Conservation (phyloP, 495 filamentous ascomycete species). For the Oidiodendron maius region DNA sequence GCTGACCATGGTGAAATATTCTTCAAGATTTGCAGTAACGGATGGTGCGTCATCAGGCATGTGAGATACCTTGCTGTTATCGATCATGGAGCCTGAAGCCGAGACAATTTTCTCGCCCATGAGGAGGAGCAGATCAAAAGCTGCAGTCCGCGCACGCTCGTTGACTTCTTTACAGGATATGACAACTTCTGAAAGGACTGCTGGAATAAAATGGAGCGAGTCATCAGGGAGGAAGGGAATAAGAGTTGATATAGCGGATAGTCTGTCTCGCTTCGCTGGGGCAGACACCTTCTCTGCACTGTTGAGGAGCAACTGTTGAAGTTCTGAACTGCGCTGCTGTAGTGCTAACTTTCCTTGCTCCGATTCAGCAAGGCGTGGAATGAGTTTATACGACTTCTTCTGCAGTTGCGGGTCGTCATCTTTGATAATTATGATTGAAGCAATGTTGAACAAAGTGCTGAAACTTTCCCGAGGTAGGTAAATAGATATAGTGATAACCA, state of each 20-base stretch:
- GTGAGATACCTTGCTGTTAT: conserved; percentile 77
- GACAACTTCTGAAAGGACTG: conserved; percentile 86
- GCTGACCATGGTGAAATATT: conserved; percentile 97
- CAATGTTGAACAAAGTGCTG: conserved; percentile 72
- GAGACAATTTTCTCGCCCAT: conserved; percentile 76
- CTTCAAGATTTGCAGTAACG: conserved; percentile 74
- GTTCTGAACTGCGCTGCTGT: conserved; percentile 60
- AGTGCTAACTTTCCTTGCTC: conserved; percentile 67
- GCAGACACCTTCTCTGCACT: conserved; percentile 76
- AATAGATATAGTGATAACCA: conserved; percentile 90
- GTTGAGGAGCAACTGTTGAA: conserved; percentile 71
- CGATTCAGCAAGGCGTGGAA: conserved; percentile 80
- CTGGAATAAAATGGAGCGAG: conserved; percentile 86
- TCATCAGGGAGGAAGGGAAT: conserved; percentile 67
- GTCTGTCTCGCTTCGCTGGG: conserved; percentile 76
- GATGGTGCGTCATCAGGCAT: conserved; percentile 76
- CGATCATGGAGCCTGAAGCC: conserved; percentile 62
- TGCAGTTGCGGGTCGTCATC: conserved; percentile 86
- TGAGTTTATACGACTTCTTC: conserved; percentile 98
- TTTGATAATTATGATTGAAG: conserved; percentile 70
- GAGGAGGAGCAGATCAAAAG: conserved; percentile 84
- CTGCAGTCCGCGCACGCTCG: conserved; percentile 80
- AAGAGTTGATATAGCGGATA: conserved; percentile 73
- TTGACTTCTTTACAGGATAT: conserved; percentile 95
- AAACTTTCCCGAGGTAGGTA: conserved; percentile 85